Evolutionary conservation across 352 stramenopile species (phyloP).

Genomic region (Lagenidium sp.): DNA sequence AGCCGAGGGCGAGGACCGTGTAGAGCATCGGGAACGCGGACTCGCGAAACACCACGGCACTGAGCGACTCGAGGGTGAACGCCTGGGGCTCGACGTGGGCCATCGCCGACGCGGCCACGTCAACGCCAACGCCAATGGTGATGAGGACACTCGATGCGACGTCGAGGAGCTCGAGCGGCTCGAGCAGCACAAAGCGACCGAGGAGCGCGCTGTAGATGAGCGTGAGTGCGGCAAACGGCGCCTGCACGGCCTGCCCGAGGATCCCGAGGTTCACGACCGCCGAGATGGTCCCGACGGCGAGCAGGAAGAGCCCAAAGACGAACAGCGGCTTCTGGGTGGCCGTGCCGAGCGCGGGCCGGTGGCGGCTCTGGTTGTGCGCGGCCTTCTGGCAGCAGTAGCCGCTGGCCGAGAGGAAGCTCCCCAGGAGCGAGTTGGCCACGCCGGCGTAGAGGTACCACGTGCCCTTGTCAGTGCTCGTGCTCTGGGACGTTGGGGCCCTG

Average conservation of each 20-base stretch:
- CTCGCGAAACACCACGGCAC: conserved; percentile 33
- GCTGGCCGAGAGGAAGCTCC: conserved; percentile 66
- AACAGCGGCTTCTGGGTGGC: conserved; percentile 57
- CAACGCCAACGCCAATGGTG: conserved; percentile 43
- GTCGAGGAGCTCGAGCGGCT: conserved; percentile 40
- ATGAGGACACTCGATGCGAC: conserved; percentile 53
- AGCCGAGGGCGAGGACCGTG: conserved; percentile 30
- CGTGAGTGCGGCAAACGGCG: conserved; percentile 69
- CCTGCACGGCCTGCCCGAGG: conserved; percentile 65
- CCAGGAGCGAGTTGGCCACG: conserved; percentile 65
- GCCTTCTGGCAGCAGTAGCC: conserved; percentile 79
- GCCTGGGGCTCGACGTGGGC: conserved; percentile 28
- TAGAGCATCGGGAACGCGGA: conserved; percentile 52
- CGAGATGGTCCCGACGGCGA: conserved; percentile 58
- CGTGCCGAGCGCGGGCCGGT: conserved; percentile 33
- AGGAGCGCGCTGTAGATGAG: conserved; percentile 73
- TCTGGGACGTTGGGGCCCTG: too few species aligned
- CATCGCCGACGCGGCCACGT: conserved; percentile 49
- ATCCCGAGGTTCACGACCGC: conserved; percentile 65
- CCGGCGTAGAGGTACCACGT: conserved; percentile 64
- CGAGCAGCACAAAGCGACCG: conserved; percentile 49
- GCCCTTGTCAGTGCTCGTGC: too few species aligned
- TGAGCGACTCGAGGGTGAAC: conserved; percentile 50
- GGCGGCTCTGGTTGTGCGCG: conserved; percentile 47
- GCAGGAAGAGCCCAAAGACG: conserved; percentile 39